phyloP scores from a whole-genome alignment of 805 yeast genomes.

The Wickerhamiella alocasiicola region DNA sequence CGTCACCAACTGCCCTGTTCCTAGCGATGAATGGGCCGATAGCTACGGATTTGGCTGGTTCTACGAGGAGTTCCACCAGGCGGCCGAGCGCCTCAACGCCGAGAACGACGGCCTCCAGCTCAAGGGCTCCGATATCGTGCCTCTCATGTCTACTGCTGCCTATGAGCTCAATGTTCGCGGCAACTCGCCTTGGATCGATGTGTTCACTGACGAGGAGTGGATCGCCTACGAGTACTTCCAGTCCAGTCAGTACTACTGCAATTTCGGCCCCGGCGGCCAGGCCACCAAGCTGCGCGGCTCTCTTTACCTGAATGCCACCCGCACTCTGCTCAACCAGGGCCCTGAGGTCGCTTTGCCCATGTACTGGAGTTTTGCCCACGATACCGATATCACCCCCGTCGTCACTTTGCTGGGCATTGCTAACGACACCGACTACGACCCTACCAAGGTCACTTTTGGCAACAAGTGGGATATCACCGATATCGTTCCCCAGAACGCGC shows the following conservation, averaged over 20 bases:
- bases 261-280: constrained; percentile 24
- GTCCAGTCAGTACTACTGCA: constrained; percentile 22
- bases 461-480: constrained; percentile 38
- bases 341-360: constrained; percentile 29
- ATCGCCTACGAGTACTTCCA: constrained; percentile 21
- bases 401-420: constrained; percentile 39
- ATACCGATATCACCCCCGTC: constrained; percentile 42
- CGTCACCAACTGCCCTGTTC: constrained; percentile 16
- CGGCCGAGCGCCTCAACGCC: constrained; percentile 20
- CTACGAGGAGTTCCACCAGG: constrained; percentile 15
- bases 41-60: constrained; percentile 12
- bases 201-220: constrained; percentile 24
- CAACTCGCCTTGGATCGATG: constrained; percentile 31
- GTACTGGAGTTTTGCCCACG: constrained; percentile 42
- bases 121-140: constrained; percentile 30
- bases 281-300: constrained; percentile 31
- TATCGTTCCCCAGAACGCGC: constrained; percentile 25
- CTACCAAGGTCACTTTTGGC: constrained; percentile 32
- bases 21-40: constrained; percentile 1
- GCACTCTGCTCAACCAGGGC: constrained; percentile 34
- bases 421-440: constrained; percentile 30
- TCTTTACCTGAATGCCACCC: constrained; percentile 38
- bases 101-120: constrained; percentile 28
- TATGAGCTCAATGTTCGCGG: constrained; percentile 41
- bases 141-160: constrained; percentile 36